A percentile compares a stretch with the other conserved stretches of the same genome.
Evolutionary conservation across 208 protist species (phyloP).

Genomic region (Eutreptiella sp.): DNA sequence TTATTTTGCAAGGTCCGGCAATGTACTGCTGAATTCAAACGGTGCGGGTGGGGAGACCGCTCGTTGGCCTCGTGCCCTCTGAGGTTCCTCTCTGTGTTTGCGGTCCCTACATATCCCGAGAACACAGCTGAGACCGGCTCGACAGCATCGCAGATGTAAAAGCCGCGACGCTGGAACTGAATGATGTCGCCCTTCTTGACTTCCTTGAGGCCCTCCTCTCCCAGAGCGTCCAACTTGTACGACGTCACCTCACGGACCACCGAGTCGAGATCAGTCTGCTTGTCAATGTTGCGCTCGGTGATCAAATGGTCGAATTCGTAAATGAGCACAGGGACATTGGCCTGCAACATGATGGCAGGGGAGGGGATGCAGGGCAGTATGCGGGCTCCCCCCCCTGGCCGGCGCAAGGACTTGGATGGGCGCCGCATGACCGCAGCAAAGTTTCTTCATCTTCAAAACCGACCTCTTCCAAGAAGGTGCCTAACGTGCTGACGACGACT

Average conservation of each 20-base stretch:
- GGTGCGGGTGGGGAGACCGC: too few relatives aligned
- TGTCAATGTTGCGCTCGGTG: conserved; percentile 90
- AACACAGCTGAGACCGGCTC: conserved; percentile 7
- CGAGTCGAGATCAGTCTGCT: conserved; percentile 82
- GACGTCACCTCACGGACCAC: conserved; percentile 78
- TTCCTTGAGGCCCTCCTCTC: conserved; percentile 68
- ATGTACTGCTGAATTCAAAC: too few relatives aligned
- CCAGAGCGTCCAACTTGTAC: conserved; percentile 62
- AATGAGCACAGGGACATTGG: conserved; percentile 58
- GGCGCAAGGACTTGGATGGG: neutral
- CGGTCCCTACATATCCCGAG: too few relatives aligned
- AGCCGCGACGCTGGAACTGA: conserved; percentile 94
- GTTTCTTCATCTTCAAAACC: too few relatives aligned
- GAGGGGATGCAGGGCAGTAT: too few relatives aligned
- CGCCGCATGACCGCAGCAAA: too few relatives aligned
- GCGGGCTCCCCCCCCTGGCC: too few relatives aligned
- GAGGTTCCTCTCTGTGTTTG: too few relatives aligned
- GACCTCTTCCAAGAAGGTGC: too few relatives aligned
- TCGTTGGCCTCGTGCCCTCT: neutral
- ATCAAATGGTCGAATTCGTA: conserved; percentile 93
- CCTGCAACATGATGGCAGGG: conserved; percentile 4
- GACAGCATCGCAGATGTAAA: conserved; percentile 90
- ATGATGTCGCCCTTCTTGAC: conserved; percentile 84
- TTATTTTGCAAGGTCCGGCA: too few relatives aligned
- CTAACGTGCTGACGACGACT: too few relatives aligned